Conservation (phyloP, 768 basidiomycete species). For the Myochromella boudieri region DNA sequence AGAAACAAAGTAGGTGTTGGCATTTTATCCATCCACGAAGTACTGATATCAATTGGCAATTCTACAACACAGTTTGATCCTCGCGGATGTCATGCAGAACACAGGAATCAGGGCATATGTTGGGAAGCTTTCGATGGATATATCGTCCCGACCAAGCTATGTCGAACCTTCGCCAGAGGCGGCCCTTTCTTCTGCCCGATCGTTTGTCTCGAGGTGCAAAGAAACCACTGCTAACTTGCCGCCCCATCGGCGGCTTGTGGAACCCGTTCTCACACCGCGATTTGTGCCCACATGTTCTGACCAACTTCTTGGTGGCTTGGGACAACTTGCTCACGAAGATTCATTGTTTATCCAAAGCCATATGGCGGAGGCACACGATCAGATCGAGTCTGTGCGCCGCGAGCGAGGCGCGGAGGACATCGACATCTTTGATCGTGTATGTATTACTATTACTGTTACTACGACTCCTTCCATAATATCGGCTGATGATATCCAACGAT, state of each 20-base stretch:
- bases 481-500: background rate
- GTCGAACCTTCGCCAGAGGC: constrained; percentile 54
- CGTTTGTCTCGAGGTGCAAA: constrained; percentile 57
- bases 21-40: background rate
- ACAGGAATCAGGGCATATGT: constrained; percentile 78
- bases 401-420: constrained; percentile 68
- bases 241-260: constrained; percentile 51
- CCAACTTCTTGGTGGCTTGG: constrained; percentile 63
- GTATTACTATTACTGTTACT: constrained; percentile 3
- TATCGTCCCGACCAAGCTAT: constrained; percentile 69
- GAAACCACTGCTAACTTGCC: constrained; percentile 39
- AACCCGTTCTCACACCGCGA: constrained; percentile 85
- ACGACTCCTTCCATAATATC: background rate
- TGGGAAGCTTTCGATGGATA: constrained; percentile 93
- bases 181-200: constrained; percentile 49
- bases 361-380: constrained; percentile 76
- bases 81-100: constrained; percentile 71
- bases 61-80: constrained; percentile 55
- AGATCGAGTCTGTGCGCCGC: constrained; percentile 67
- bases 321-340: constrained; percentile 45
- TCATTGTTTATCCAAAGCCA: constrained; percentile 75
- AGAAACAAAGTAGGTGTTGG: constrained; percentile 66
- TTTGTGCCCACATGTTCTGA: constrained; percentile 89
- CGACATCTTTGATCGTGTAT: constrained; percentile 71
- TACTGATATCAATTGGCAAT: background rate